Conservation (phyloP, 2,329 filamentous ascomycete genomes). For the Neurospora crassa region DNA sequence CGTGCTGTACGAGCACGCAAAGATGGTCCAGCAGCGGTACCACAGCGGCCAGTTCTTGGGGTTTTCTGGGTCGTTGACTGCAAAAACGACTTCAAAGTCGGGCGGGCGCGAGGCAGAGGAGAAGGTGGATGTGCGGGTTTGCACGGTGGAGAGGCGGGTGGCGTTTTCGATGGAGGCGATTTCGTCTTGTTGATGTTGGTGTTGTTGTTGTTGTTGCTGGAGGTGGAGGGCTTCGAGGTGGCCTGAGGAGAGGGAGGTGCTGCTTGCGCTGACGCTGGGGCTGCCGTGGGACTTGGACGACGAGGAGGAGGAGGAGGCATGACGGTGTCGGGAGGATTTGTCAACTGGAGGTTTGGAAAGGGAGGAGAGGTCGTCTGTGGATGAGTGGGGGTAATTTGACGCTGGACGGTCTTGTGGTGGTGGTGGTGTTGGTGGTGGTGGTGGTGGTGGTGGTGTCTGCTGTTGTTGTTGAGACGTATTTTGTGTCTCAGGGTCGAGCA, state of each 20-base stretch:
- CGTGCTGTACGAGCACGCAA: slow-evolving; percentile 32
- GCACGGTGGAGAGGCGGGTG: slow-evolving; percentile 26
- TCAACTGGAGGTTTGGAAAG: slow-evolving; percentile 7
- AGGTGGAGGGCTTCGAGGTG: slow-evolving; percentile 4
- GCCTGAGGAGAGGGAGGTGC: slow-evolving; percentile 4
- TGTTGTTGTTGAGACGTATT: not conserved
- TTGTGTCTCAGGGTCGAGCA: not conserved
- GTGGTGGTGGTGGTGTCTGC: not conserved
- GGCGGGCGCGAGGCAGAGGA: slow-evolving; percentile 32
- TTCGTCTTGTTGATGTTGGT: not conserved
- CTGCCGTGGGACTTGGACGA: not conserved
- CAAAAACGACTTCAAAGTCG: slow-evolving; percentile 61
- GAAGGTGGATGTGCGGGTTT: slow-evolving; percentile 30
- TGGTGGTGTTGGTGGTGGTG: not conserved
- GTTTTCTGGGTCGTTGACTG: slow-evolving; percentile 49
- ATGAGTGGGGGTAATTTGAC: not conserved
- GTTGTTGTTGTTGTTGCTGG: too few species aligned
- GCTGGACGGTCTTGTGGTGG: not conserved
- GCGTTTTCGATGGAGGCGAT: not conserved
- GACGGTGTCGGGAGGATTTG: not conserved
- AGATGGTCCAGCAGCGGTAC: slow-evolving; percentile 28
- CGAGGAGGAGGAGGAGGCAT: not conserved
- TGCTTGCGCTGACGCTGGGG: not conserved
- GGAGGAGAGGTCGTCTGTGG: slow-evolving; percentile 1
- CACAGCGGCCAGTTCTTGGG: slow-evolving; percentile 59